Conservation (phyloP, 2,329 filamentous ascomycete genomes). For the Penicillium sp. region DNA sequence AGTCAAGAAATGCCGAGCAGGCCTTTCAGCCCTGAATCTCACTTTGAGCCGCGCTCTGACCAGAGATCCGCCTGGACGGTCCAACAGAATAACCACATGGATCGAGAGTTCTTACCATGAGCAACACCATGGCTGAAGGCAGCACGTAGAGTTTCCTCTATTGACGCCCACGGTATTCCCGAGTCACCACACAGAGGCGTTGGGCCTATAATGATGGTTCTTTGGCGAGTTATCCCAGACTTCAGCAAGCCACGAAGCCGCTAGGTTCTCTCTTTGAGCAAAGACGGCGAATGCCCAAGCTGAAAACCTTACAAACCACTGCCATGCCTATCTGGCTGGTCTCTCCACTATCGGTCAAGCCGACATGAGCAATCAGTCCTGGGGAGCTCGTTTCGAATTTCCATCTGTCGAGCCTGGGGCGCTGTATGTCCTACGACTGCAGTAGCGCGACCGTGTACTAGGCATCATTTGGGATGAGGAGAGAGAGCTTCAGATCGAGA, state of each 20-base stretch:
- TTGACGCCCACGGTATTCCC: not conserved
- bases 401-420: not conserved
- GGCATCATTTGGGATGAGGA: not conserved
- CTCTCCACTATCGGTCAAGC: not conserved
- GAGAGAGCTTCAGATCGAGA: not conserved
- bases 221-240: not conserved
- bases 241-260: not conserved
- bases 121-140: not conserved
- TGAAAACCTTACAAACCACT: not conserved
- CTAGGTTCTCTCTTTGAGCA: not conserved
- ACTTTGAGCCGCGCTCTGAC: not conserved
- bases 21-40: not conserved
- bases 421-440: not conserved
- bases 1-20: not conserved
- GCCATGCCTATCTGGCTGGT: not conserved
- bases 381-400: constrained; percentile 2
- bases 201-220: not conserved
- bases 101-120: not conserved
- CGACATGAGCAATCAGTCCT: not conserved
- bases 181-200: not conserved
- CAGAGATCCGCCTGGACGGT: not conserved
- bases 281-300: not conserved
- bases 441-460: not conserved
- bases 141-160: not conserved
- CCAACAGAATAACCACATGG: not conserved